Evolutionary conservation across 108 stramenopile species (phyloP).

Genomic region (Nannochloropsis gaditana): DNA sequence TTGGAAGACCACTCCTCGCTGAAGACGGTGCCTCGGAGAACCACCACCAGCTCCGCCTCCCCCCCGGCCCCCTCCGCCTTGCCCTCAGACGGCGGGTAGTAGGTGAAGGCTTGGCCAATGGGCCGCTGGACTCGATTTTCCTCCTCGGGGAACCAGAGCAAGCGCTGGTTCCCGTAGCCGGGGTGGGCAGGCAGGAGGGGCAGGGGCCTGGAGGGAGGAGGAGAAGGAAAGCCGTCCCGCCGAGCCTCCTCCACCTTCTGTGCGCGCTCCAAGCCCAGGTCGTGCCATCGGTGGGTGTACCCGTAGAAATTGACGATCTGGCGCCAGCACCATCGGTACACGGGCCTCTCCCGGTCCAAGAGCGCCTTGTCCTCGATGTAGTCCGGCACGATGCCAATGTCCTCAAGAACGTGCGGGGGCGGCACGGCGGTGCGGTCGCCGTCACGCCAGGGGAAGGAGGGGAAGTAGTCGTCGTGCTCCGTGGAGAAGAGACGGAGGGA

Average conservation of each 20-base stretch:
- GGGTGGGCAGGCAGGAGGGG: background rate
- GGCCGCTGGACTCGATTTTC: background rate
- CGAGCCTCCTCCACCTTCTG: background rate
- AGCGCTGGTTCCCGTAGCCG: slow-evolving; percentile 15
- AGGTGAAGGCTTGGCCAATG: slow-evolving; percentile 17
- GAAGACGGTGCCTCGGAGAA: background rate
- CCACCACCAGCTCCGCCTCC: background rate
- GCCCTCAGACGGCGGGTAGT: background rate
- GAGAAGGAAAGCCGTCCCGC: background rate
- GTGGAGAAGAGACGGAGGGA: background rate
- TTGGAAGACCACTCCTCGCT: background rate
- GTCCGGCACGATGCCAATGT: background rate
- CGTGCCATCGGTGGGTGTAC: background rate
- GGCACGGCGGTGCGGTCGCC: background rate
- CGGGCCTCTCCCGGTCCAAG: background rate
- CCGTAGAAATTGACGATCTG: background rate
- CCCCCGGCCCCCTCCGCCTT: background rate
- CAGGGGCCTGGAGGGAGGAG: background rate
- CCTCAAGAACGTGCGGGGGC: background rate
- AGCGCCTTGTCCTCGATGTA: background rate
- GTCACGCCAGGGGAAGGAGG: background rate
- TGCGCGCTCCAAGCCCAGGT: background rate
- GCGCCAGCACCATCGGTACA: slow-evolving; percentile 12
- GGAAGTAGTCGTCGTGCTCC: background rate
- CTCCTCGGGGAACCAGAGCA: background rate